phyloP scores from a whole-genome alignment of 2,329 filamentous ascomycete species.

The Colletotrichum eremochloae region DNA sequence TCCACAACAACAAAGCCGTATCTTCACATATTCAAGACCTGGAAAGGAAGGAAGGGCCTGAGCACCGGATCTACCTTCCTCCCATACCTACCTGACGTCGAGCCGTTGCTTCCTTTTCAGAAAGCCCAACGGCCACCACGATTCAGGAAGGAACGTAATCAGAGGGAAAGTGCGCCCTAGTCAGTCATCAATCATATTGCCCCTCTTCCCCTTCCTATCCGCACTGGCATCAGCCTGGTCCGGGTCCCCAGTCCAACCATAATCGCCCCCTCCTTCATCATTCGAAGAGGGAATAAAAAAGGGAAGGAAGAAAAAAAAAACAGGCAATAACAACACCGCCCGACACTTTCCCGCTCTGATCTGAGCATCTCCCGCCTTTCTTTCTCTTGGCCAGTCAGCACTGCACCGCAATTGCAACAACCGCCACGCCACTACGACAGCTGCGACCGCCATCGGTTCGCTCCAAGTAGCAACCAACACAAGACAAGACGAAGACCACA shows the following conservation, averaged over 20 bases:
- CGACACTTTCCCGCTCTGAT: slow-evolving; percentile 9
- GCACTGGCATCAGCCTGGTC: slow-evolving; percentile 37
- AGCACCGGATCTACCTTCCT: slow-evolving; percentile 1
- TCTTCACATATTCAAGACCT: neutral
- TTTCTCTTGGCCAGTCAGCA: slow-evolving; percentile 37
- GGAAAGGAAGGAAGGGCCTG: slow-evolving; percentile 15
- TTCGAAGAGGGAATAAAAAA: neutral
- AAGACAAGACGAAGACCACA: slow-evolving; percentile 12
- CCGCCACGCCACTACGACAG: neutral
- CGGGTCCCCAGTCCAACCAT: slow-evolving; percentile 16
- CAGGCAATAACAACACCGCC: slow-evolving; percentile 27
- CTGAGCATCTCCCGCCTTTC: slow-evolving; percentile 37
- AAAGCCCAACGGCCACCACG: slow-evolving; percentile 30
- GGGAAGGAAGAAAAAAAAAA: slow-evolving; percentile 3
- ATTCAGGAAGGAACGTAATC: slow-evolving; percentile 32
- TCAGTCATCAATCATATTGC: slow-evolving; percentile 37
- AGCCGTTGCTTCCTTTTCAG: slow-evolving; percentile 10
- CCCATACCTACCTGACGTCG: slow-evolving; percentile 6
- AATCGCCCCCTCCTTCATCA: slow-evolving; percentile 24
- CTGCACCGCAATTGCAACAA: slow-evolving; percentile 1
- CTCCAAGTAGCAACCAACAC: neutral
- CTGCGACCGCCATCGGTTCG: slow-evolving; percentile 3
- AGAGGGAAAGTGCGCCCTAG: slow-evolving; percentile 34
- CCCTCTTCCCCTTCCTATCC: slow-evolving; percentile 33
- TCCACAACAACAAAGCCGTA: neutral